Evolutionary conservation across 2,329 filamentous ascomycete genomes (phyloP), one percentile per base, ranked within the genome.

Genomic region (Zasmidium angulare): DNA sequence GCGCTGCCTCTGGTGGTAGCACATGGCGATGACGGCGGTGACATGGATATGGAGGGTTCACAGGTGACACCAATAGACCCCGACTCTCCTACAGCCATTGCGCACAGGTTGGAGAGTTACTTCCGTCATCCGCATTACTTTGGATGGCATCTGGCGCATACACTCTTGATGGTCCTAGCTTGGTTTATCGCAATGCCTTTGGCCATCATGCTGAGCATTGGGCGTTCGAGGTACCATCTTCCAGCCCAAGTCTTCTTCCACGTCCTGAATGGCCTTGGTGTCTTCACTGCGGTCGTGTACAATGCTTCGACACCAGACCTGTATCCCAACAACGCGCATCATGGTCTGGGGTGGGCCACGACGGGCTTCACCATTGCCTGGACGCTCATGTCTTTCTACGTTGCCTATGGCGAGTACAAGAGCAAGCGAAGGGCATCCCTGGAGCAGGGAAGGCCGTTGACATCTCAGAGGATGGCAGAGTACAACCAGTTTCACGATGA

Each of bases 271-370:
- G 68, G 67, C n/a, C 50, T 88, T 1, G 90, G 88, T 19, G 66
- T 93, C 22, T 69, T 90, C 14, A 72, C 89, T 23, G 86, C 84
- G 7, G 82, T 84, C 52, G 78, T 91, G 31, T 96, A 96, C 79
- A 91, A 95, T 72, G 81, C 84, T 59, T 86, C 84, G 63, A 96
- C 91, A 0, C 91, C 92, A 0, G 90, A 96, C 71, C 78, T 97
- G 21, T 97, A 96, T 72, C 86, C 87, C 29, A 88, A 89, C 71
- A 96, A 96, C 71, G 85, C 89, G n/a, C 93, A 97, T 74, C 87
- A 92, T 78, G 92, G 90, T 74, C 82, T 93, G 47, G 92, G 92
- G 56, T 98, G 93, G 93, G 81, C 90, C 46, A 82, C 89, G 26
- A 93, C 89, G 2, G 89, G 85, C 80, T 79, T 93, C 2, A 81